Conservation (phyloP, 1,284 basidiomycete genomes). For the Ustilago curta region DNA sequence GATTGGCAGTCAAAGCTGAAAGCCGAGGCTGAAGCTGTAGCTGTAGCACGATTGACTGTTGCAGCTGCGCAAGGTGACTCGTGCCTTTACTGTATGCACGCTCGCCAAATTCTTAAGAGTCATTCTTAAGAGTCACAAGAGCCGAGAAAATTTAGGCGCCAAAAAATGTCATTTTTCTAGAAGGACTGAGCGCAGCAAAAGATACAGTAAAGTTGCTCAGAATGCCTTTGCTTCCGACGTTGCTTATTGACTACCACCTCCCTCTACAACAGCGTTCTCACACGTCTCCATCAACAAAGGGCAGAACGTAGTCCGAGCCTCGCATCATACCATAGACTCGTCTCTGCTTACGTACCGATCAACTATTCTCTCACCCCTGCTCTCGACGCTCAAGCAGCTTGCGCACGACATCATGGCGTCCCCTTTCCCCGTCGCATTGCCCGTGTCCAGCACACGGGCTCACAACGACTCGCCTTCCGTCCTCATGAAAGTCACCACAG, state of each 20-base stretch:
- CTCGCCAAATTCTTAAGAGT: too few relatives aligned
- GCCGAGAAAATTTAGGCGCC: too few relatives aligned
- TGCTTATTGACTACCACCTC: too few relatives aligned
- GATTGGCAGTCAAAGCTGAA: not conserved
- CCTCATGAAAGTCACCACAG: constrained; percentile 62
- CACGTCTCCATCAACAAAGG: not conserved
- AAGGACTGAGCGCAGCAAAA: too few relatives aligned
- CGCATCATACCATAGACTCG: not conserved
- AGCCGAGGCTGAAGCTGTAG: not conserved
- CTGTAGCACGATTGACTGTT: not conserved
- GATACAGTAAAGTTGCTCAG: too few relatives aligned
- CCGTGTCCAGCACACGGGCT: constrained; percentile 46
- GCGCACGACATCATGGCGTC: constrained; percentile 62
- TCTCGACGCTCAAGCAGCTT: constrained; percentile 15
- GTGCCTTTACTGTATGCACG: too few relatives aligned
- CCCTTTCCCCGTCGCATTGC: constrained; percentile 62
- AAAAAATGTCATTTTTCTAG: too few relatives aligned
- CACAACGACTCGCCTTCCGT: constrained; percentile 49
- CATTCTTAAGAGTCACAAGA: too few relatives aligned
- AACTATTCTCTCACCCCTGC: not conserved
- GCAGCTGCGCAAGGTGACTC: too few relatives aligned
- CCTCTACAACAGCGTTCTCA: too few relatives aligned
- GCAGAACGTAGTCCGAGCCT: not conserved
- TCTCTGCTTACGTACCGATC: too few relatives aligned
- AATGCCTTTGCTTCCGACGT: too few relatives aligned